These are phyloP conservation scores for Picea sitchensis DNA, from an alignment of 75 land plant genomes.

Conservation along the genomic window DNA sequence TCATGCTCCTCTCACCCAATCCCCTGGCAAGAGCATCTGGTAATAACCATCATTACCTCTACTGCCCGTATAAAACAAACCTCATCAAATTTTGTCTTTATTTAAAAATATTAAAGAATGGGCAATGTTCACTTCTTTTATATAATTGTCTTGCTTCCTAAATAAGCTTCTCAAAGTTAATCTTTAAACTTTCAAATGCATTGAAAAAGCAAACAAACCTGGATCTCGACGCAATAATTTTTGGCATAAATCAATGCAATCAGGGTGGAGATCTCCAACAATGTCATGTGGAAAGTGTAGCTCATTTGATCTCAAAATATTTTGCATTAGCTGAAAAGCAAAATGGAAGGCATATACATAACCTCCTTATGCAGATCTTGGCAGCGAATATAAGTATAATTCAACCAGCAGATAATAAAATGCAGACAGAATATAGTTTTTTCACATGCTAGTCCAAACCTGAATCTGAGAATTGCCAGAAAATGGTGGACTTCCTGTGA, in stretches of 20 bases:
- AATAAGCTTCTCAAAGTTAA: too few species aligned
- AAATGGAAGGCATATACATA: background rate
- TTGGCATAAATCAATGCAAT: slow-evolving; percentile 63
- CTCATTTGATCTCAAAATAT: slow-evolving; percentile 47
- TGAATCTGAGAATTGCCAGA: slow-evolving; percentile 51
- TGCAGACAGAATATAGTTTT: background rate
- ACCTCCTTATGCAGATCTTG: slow-evolving; percentile 39
- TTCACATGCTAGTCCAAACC: slow-evolving; percentile 19
- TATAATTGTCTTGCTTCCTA: too few species aligned
- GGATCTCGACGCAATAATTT: slow-evolving; percentile 85
- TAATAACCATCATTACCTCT: too few species aligned
- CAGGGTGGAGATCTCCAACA: slow-evolving; percentile 39
- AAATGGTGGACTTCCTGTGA: slow-evolving; percentile 61
- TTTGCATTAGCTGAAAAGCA: slow-evolving; percentile 45
- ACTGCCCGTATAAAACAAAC: too few species aligned
- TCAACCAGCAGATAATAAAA: background rate
- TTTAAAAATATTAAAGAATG: too few species aligned
- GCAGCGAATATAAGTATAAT: background rate
- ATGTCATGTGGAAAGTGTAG: slow-evolving; percentile 42
- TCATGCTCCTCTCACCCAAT: too few species aligned
- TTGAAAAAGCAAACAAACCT: background rate
- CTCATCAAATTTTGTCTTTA: too few species aligned
- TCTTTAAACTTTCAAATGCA: too few species aligned
- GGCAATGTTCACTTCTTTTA: too few species aligned
- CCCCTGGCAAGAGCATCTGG: too few species aligned